Evolutionary conservation across 306 rosid species (phyloP).

Genomic region (Trifolium dubium): DNA sequence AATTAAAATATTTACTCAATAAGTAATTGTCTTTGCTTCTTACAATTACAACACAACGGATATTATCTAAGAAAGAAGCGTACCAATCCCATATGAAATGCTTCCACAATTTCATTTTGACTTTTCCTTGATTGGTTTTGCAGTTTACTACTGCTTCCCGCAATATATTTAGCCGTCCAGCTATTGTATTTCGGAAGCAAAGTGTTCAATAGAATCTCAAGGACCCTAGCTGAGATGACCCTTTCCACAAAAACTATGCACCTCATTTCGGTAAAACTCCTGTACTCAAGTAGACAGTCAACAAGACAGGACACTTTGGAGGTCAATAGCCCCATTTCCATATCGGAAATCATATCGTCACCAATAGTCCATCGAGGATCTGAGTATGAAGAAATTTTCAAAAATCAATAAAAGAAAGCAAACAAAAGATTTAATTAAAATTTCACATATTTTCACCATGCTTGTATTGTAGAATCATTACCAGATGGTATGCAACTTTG

Average conservation of each 20-base stretch:
- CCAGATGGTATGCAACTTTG: conserved; percentile 53
- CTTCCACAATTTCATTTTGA: conserved; percentile 82
- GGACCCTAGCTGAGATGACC: conserved; percentile 70
- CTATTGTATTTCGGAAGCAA: conserved; percentile 65
- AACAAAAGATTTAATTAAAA: conserved; percentile 1
- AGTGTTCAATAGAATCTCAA: conserved; percentile 56
- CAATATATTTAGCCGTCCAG: conserved; percentile 81
- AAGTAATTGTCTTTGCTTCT: conserved; percentile 28
- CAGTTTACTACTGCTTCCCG: conserved; percentile 57
- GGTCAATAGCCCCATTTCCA: conserved; percentile 59
- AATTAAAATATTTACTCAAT: conserved; percentile 32
- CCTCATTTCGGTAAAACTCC: conserved; percentile 65
- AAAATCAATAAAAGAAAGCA: conserved; percentile 27
- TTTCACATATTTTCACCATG: conserved; percentile 19
- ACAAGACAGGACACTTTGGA: conserved; percentile 75
- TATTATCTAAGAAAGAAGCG: conserved; percentile 24
- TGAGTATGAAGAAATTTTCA: conserved; percentile 41
- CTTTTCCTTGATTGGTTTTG: conserved; percentile 63
- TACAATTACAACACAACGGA: not conserved
- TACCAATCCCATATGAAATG: conserved; percentile 81
- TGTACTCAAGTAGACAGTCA: conserved; percentile 77
- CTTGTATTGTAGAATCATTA: conserved; percentile 42
- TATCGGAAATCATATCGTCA: conserved; percentile 44
- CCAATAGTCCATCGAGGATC: conserved; percentile 61
- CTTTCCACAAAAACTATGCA: conserved; percentile 89